Conservation (phyloP, 2,329 filamentous ascomycete species). For the Chrysoporthe austroafricana region DNA sequence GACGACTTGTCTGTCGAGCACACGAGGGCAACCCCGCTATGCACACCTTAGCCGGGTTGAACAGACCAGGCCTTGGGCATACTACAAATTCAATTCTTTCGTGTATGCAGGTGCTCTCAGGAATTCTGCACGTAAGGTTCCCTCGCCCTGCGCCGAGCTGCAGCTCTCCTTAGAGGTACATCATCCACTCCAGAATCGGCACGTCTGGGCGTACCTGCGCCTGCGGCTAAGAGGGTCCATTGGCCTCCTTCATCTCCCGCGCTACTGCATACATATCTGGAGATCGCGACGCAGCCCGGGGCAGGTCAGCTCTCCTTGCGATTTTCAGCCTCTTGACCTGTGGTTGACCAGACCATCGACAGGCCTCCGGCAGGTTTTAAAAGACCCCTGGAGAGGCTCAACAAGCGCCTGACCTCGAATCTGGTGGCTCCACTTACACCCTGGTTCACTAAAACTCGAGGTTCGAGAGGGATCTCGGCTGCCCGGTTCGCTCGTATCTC, state of each 20-base stretch:
- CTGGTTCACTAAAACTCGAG: constrained; percentile 24
- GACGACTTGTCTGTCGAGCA: neutral
- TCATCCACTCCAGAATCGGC: constrained; percentile 26
- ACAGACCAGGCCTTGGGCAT: neutral
- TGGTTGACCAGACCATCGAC: constrained; percentile 16
- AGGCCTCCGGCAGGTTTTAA: constrained; percentile 11
- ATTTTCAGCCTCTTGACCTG: constrained; percentile 1
- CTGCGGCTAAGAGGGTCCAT: constrained; percentile 28
- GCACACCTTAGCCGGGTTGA: neutral
- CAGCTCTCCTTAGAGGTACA: constrained; percentile 39
- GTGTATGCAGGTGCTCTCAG: constrained; percentile 38
- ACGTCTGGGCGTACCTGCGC: constrained; percentile 22
- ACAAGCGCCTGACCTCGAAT: constrained; percentile 17
- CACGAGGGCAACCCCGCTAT: neutral
- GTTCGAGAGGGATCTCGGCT: constrained; percentile 20
- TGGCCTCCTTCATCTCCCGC: constrained; percentile 26
- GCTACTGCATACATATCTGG: constrained; percentile 12
- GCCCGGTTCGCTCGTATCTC: constrained; percentile 24
- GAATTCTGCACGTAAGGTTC: constrained; percentile 28
- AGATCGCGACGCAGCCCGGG: neutral
- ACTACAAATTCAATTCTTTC: constrained; percentile 30
- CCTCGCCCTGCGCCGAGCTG: constrained; percentile 32
- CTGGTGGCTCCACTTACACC: constrained; percentile 24
- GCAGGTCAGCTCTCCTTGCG: constrained; percentile 10
- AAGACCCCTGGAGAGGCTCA: constrained; percentile 20